Evolutionary conservation across 2,329 filamentous ascomycete species (phyloP).

Genomic region (Epichloe baconii): DNA sequence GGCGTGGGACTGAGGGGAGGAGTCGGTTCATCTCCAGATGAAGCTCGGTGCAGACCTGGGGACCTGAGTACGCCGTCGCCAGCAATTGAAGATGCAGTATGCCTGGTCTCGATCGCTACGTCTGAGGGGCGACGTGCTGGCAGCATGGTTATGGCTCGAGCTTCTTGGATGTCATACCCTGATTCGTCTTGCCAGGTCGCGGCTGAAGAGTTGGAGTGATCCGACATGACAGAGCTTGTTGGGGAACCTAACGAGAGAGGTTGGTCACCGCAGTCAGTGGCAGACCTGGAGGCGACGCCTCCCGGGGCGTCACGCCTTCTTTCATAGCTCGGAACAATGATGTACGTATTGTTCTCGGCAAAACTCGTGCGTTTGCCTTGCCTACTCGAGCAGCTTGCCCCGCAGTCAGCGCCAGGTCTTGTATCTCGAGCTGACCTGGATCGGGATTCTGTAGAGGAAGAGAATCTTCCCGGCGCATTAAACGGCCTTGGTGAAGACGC

Average conservation of each 20-base stretch:
- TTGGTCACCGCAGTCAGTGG: conserved; percentile 14
- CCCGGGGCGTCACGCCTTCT: conserved; percentile 5
- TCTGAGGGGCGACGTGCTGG: conserved; percentile 16
- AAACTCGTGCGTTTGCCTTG: conserved; percentile 28
- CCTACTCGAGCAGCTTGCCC: conserved; percentile 14
- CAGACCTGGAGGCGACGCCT: conserved; percentile 11
- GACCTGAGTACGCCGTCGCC: neutral
- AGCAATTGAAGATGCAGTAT: neutral
- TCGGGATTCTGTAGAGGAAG: conserved; percentile 2
- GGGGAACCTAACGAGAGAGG: conserved; percentile 13
- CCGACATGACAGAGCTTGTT: conserved; percentile 23
- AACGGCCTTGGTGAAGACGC: neutral
- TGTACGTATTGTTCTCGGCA: conserved; percentile 27
- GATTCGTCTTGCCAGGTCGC: conserved; percentile 19
- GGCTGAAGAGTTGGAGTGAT: conserved; percentile 23
- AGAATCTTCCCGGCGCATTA: conserved; percentile 1
- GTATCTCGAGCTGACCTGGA: conserved; percentile 8
- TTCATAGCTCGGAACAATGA: conserved; percentile 24
- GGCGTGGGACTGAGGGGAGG: conserved; percentile 40
- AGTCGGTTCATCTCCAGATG: conserved; percentile 29
- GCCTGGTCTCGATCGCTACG: conserved; percentile 6
- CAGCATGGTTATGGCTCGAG: conserved; percentile 25
- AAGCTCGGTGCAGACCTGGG: conserved; percentile 4
- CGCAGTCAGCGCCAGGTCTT: neutral
- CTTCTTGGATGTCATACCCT: conserved; percentile 24